Base-by-base conservation (phyloP, 352 stramenopile genomes). In the Globisporangium camurandrum region DNA sequence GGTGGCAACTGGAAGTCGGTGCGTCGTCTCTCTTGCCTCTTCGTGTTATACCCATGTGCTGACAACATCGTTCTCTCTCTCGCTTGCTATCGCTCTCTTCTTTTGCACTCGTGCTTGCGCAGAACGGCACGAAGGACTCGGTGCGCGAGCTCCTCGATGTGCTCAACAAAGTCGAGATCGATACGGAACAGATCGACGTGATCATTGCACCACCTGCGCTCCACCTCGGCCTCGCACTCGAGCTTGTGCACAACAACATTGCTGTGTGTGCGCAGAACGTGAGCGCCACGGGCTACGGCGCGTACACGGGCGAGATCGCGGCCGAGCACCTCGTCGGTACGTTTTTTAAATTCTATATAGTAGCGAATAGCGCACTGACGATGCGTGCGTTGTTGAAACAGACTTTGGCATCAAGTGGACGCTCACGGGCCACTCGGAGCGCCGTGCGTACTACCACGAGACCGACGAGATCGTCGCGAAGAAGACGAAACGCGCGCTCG, bases 341-440 rank as follows among this genome's bases (percentile, higher is more conserved):
- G 38, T 74, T 58, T 20, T 30, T 26, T n/a, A 16, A 11, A 11
- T 11, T 34, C 28, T 46, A 20, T 31, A 46, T 31, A n/a, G 40
- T 4, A 20, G n/a, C 3, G 26, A 46, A 46, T 27, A 57, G n/a
- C n/a, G n/a, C n/a, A n/a, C n/a, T n/a, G n/a, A n/a, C n/a, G n/a
- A n/a, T n/a, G n/a, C n/a, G n/a, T n/a, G n/a, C n/a, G n/a, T n/a
- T n/a, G n/a, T n/a, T n/a, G n/a, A 4, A 8, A n/a, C 38, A 72
- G 79, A 91, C 54, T 86, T 88, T 57, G 75, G 75, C 0, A 51
- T 91, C 33, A 71, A 71, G 57, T 88, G 76, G 76, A 86, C 75
- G 46, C 73, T 98, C 59, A 87, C 87, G 14, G 93, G 93, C 48
- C 93, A 98, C 75, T 97, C 85, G 42, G 93, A 98, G 67, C 75